Conservation (phyloP, 2,329 filamentous ascomycete species). For the Cercospora janseana region DNA sequence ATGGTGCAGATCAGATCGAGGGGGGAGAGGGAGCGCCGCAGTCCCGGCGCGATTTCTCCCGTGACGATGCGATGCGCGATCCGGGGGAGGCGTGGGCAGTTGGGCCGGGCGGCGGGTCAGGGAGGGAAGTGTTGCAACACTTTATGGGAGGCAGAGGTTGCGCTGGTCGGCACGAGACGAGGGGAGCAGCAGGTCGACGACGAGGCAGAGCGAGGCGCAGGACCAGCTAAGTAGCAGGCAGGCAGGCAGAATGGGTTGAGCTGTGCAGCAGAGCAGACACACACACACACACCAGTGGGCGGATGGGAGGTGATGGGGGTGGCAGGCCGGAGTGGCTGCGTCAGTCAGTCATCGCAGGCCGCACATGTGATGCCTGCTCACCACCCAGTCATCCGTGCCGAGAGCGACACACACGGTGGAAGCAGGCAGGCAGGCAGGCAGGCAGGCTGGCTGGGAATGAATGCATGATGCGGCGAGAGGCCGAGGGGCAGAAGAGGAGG, state of each 20-base stretch:
- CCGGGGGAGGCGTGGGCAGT: conserved; percentile 13
- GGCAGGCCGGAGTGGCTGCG: conserved; percentile 16
- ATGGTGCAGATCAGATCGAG: conserved; percentile 12
- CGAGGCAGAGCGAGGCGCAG: neutral
- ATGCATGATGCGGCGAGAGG: no score
- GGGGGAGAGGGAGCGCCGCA: conserved; percentile 8
- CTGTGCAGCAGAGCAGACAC: neutral
- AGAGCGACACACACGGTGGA: no score
- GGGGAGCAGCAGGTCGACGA: neutral
- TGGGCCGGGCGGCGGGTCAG: conserved; percentile 16
- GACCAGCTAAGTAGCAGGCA: neutral
- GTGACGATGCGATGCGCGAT: conserved; percentile 19
- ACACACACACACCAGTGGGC: no score
- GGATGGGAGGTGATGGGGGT: neutral
- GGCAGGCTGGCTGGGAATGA: no score
- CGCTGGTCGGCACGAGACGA: neutral
- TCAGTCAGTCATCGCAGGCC: conserved; percentile 12
- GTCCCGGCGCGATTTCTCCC: conserved; percentile 17
- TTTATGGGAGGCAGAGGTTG: no score
- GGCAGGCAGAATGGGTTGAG: conserved; percentile 1
- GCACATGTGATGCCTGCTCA: conserved; percentile 4
- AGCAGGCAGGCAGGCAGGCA: no score
- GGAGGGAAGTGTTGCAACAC: no score
- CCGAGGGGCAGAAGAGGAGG: conserved; percentile 1
- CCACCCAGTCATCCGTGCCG: conserved; percentile 14